Conservation (phyloP, 2,329 filamentous ascomycete species). For the Rhynchosporium secalis region DNA sequence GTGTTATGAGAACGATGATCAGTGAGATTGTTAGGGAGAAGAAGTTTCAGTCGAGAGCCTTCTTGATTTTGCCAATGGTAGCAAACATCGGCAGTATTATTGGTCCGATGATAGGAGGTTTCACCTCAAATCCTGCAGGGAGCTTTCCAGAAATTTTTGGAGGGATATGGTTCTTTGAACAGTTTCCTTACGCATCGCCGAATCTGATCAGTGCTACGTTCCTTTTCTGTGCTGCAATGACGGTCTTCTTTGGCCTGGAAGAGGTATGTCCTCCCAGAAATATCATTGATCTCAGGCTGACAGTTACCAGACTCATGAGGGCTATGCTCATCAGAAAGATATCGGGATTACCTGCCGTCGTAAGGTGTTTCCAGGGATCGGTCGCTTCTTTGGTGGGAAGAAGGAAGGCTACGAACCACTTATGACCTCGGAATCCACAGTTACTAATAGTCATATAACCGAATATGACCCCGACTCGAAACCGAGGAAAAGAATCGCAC, state of each 20-base stretch:
- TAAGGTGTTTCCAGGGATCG: constrained; percentile 25
- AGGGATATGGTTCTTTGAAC: constrained; percentile 44
- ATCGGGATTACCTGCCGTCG: constrained; percentile 34
- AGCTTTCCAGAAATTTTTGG: constrained; percentile 44
- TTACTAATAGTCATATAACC: constrained; percentile 9
- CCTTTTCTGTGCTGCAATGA: constrained; percentile 37
- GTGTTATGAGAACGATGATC: constrained; percentile 74
- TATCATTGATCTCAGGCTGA: constrained; percentile 8
- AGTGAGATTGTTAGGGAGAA: constrained; percentile 71
- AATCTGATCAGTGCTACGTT: constrained; percentile 44
- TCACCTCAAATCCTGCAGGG: constrained; percentile 46
- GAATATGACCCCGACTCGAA: constrained; percentile 23
- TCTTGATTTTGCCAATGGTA: constrained; percentile 57
- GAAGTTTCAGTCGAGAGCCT: constrained; percentile 53
- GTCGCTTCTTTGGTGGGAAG: constrained; percentile 21
- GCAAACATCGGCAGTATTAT: constrained; percentile 59
- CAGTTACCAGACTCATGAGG: constrained; percentile 42
- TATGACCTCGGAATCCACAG: background rate
- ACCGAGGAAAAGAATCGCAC: constrained; percentile 31
- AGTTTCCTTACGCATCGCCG: constrained; percentile 48
- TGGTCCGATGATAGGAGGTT: constrained; percentile 46
- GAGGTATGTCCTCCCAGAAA: constrained; percentile 30
- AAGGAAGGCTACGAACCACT: constrained; percentile 14
- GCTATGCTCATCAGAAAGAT: constrained; percentile 38
- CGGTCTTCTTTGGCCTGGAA: constrained; percentile 42